These are phyloP conservation scores for Penicillium manginii DNA, from an alignment of 495 filamentous ascomycete species.

Conservation along the genomic window DNA sequence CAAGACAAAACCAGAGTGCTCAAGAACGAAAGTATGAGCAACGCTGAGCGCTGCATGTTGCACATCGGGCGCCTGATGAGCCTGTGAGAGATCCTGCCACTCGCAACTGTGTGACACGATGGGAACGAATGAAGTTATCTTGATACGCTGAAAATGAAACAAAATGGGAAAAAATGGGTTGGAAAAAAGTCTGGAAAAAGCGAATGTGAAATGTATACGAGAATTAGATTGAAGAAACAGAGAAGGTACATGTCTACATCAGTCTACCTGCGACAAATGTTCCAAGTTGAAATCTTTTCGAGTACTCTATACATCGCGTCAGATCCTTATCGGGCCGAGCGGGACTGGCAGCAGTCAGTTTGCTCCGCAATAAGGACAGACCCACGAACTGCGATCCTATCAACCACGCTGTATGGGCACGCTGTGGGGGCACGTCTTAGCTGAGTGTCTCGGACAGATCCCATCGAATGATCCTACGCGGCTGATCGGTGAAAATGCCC, in stretches of 20 bases:
- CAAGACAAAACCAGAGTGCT: conserved; percentile 18
- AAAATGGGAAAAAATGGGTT: neutral
- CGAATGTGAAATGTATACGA: conserved; percentile 10
- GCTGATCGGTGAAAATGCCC: neutral
- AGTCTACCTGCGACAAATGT: conserved; percentile 4
- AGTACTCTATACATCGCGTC: conserved; percentile 9
- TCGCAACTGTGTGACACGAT: conserved; percentile 4
- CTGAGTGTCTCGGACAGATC: conserved; percentile 13
- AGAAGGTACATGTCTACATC: neutral
- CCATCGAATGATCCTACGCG: neutral
- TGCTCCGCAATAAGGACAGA: conserved; percentile 1
- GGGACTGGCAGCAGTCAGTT: neutral
- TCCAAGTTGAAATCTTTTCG: conserved; percentile 6
- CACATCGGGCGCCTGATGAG: neutral
- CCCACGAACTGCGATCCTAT: conserved; percentile 7
- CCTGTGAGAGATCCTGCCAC: conserved; percentile 7
- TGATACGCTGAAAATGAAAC: conserved; percentile 1
- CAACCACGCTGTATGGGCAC: neutral
- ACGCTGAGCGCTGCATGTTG: conserved; percentile 19
- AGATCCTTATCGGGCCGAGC: conserved; percentile 16
- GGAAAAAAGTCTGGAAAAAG: neutral
- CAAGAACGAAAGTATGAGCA: conserved; percentile 20
- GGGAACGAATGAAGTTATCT: conserved; percentile 10
- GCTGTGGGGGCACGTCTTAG: conserved; percentile 5
- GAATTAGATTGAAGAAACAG: conserved; percentile 5